Evolutionary conservation across 345 rosid genomes (phyloP).

Genomic region (Nephelium lappaceum): DNA sequence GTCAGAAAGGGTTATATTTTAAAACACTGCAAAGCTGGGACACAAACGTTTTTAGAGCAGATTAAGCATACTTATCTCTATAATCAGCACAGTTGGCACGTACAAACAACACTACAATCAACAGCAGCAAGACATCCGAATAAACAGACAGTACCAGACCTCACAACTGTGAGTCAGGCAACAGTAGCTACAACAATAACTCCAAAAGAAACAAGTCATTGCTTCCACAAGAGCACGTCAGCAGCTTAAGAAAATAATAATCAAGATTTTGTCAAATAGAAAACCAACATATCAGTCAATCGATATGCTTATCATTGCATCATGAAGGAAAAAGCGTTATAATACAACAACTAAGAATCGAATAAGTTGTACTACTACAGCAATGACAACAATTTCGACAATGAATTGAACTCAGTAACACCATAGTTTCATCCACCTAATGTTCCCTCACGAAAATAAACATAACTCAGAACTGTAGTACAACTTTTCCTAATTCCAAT

Average conservation of each 20-base stretch:
- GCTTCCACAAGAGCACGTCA: slow-evolving; percentile 83
- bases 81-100: slow-evolving; percentile 61
- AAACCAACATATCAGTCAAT: not conserved
- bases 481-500: not conserved
- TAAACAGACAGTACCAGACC: slow-evolving; percentile 80
- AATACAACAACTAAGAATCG: not conserved
- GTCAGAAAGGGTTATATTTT: not conserved
- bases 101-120: slow-evolving; percentile 54
- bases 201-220: slow-evolving; percentile 57
- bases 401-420: not conserved
- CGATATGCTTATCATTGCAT: not conserved
- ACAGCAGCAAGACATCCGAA: slow-evolving; percentile 73
- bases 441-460: not conserved
- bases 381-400: not conserved
- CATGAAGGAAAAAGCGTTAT: not conserved
- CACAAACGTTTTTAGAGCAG: not conserved
- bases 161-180: slow-evolving; percentile 79
- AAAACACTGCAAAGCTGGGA: not conserved
- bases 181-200: slow-evolving; percentile 73
- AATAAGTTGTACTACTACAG: no score
- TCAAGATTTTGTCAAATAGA: not conserved
- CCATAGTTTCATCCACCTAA: not conserved
- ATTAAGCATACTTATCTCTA: slow-evolving; percentile 51
- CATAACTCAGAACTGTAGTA: not conserved
- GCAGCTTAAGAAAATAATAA: slow-evolving; percentile 52